Base-by-base conservation (phyloP, 495 filamentous ascomycete species). In the Tuber brumale region DNA sequence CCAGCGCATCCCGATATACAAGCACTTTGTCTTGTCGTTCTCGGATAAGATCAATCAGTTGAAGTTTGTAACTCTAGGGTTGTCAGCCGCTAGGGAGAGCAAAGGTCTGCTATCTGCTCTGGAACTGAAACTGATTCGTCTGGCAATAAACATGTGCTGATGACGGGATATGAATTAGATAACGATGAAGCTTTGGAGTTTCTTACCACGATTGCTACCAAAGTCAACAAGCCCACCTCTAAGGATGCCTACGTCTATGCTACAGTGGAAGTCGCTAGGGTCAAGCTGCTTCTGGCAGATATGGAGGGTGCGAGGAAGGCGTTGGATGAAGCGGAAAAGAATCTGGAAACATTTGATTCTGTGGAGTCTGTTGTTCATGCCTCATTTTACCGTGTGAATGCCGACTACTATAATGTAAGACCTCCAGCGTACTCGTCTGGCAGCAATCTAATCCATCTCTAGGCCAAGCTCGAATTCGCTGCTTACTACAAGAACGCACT, bases 1-100 rank as follows among this genome's bases (percentile, higher is more conserved):
- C 66, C 93, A 97, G 85, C 90, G 95, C 81, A 89, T 98, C 86
- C 87, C 90, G 72, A 89, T 98, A 84, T 99, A 94, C 88, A 92
- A 95, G 85, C 91, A 89, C 82, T 99, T 99, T 87, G 92, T 99
- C 84, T 89, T 94, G 84, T 95, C 91, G 85, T 99, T 99, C 83
- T 92, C 93, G 75, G 93, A 97, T 80, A 97, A 95, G 88, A 97
- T 98, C 88, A 99, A 98, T 86, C 94, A 97, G 86, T 90, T 98
- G 69, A 97, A 97, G 88, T 92, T 98, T 74, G 96, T 98, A 79
- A 89, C 90, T 76, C 86, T 99, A 73, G 96, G 94, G 8, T 87
- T 98, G 83, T 90, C 91, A 84, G 92, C 95, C 41, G 92, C 93
- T 69, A 89, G 91, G 79, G 91, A 97, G 87, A 97, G 93, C 86